Conservation (phyloP, 2,329 filamentous ascomycete genomes). For the Scorias spongiosa region DNA sequence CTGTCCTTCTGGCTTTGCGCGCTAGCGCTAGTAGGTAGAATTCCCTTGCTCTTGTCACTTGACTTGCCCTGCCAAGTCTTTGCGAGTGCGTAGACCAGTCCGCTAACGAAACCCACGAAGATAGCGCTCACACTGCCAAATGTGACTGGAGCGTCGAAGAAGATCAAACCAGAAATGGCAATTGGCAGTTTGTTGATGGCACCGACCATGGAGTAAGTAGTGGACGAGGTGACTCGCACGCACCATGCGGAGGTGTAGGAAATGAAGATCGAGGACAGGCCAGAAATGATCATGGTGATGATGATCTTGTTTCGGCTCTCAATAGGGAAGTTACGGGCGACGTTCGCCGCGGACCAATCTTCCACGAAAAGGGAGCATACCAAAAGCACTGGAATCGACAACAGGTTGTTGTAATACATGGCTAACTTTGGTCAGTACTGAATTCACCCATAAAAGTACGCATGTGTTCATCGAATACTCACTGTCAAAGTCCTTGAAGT, state of each 20-base stretch:
- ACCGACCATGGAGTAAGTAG: slow-evolving; percentile 97
- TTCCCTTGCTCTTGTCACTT: slow-evolving; percentile 45
- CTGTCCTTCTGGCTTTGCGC: slow-evolving; percentile 80
- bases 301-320: slow-evolving; percentile 67
- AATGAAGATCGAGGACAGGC: slow-evolving; percentile 87
- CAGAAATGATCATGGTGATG: slow-evolving; percentile 78
- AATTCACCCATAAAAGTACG: background rate
- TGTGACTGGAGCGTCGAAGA: slow-evolving; percentile 89
- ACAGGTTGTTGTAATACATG: slow-evolving; percentile 99
- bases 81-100: slow-evolving; percentile 76
- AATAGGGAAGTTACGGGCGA: slow-evolving; percentile 76
- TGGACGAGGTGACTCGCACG: slow-evolving; percentile 90
- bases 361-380: slow-evolving; percentile 68
- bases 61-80: slow-evolving; percentile 69
- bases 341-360: slow-evolving; percentile 80
- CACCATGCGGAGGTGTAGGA: slow-evolving; percentile 99
- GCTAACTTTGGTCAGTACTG: slow-evolving; percentile 38
- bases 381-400: slow-evolving; percentile 85
- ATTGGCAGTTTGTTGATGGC: slow-evolving; percentile 96
- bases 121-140: slow-evolving; percentile 87
- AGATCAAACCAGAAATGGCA: slow-evolving; percentile 78
- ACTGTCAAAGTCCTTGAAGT: slow-evolving; percentile 99
- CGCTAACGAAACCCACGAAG: slow-evolving; percentile 76
- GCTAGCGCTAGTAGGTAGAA: slow-evolving; percentile 61
- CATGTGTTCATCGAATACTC: slow-evolving; percentile 25